Base-by-base conservation (phyloP, 345 rosid genomes). In the Salix koriyanagi region DNA sequence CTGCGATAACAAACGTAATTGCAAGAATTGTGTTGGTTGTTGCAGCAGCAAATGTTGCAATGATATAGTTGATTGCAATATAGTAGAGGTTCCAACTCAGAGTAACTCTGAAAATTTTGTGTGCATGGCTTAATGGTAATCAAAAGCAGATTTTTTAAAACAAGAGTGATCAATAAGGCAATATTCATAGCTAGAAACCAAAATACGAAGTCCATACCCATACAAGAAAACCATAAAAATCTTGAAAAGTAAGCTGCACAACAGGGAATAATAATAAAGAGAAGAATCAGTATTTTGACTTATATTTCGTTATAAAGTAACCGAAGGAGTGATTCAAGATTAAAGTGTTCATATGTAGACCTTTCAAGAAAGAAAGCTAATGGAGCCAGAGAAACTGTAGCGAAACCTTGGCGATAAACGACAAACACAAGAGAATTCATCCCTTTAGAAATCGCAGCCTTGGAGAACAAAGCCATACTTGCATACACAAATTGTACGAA, bases 41-140 rank as follows among this genome's bases (percentile, higher is more conserved):
- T 58, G 97, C 98, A 69, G 97, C 90, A 9, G 98, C 98, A 76
- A 92, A 89, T 41, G 97, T 92, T 64, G 98, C 96, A 12, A 95
- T 84, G 1, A 92, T 92, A 70, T 87, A 79, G 67, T 86, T 84
- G 76, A 94, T 88, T 60, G 97, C 97, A 19, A 88, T 81, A 62
- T 77, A 86, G 82, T 78, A 94, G 62, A 92, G 89, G 81, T 94
- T 92, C 30, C 88, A 83, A 82, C 92, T 87, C 65, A 89, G 2
- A 3, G 97, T 87, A 21, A 92, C 89, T 82, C 97, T 94, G 88
- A 32, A 82, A 71, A 39, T 5, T 65, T 41, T 39, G 19, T 30
- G 4, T 4, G 69, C 28, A 32, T 4, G 7, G 8, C n/a, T 14
- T 52, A 34, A 21, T 2, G 58, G 26, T 52, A n/a, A 18, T 32